Evolutionary conservation across 1,284 basidiomycete genomes (phyloP).

Genomic region (Sanghuangporus baumii): DNA sequence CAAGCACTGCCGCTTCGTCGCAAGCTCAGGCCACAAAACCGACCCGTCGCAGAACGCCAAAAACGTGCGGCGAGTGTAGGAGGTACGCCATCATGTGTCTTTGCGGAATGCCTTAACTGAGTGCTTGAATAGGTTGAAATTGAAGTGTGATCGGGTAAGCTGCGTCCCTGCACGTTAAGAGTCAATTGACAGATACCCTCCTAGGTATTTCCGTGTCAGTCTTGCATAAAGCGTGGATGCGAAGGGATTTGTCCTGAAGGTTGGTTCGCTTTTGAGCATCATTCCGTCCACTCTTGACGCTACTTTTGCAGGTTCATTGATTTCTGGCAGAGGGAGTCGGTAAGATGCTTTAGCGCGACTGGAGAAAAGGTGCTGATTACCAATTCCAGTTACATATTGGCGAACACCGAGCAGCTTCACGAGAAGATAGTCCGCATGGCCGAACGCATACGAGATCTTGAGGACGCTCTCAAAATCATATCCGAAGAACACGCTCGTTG

Average conservation of each 20-base stretch:
- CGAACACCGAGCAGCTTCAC: constrained; percentile 24
- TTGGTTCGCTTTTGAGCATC: not conserved
- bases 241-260: constrained; percentile 17
- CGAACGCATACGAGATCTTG: constrained; percentile 18
- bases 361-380: not conserved
- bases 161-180: not conserved
- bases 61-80: constrained; percentile 14
- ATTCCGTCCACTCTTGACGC: not conserved
- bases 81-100: not conserved
- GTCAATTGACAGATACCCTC: not conserved
- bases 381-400: constrained; percentile 19
- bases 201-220: constrained; percentile 16
- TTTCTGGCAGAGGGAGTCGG: constrained; percentile 14
- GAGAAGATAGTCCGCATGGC: constrained; percentile 20
- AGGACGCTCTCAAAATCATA: constrained; percentile 9
- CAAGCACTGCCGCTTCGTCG: not conserved
- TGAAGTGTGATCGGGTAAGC: constrained; percentile 16
- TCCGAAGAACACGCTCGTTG: constrained; percentile 9
- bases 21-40: not conserved
- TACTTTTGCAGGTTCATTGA: constrained; percentile 7
- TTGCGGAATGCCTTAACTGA: not conserved
- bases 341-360: not conserved
- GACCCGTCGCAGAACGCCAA: not conserved
- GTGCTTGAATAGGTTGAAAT: constrained; percentile 6
- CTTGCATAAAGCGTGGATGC: constrained; percentile 17